Evolutionary conservation across 1,284 basidiomycete genomes (phyloP).

Genomic region (Cerrena zonata): DNA sequence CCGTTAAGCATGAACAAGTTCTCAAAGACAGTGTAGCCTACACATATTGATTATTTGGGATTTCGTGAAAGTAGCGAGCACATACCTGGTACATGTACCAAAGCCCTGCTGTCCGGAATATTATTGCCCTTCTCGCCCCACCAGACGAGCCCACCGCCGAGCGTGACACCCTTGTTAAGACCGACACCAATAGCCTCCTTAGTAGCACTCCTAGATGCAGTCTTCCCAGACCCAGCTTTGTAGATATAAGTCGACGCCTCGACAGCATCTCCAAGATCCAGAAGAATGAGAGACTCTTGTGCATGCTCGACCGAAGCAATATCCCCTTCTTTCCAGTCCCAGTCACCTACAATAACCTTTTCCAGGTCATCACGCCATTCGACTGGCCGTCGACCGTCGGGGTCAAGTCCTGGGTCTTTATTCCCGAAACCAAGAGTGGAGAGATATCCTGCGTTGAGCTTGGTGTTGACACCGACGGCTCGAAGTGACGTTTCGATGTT

Average conservation of each 20-base stretch:
- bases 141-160: conserved; percentile 44
- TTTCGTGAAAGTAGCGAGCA: conserved; percentile 5
- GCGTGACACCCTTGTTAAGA: conserved; percentile 18
- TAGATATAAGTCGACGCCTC: conserved; percentile 21
- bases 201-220: conserved; percentile 23
- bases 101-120: conserved; percentile 44
- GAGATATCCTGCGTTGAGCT: conserved; percentile 23
- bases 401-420: conserved; percentile 27
- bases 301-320: conserved; percentile 39
- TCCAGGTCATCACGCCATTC: conserved; percentile 53
- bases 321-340: conserved; percentile 55
- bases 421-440: conserved; percentile 32
- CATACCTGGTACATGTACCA: conserved; percentile 59
- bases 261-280: conserved; percentile 9
- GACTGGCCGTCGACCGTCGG: conserved; percentile 44
- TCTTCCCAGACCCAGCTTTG: conserved; percentile 27
- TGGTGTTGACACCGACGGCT: conserved; percentile 38
- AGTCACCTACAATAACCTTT: conserved; percentile 56
- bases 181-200: conserved; percentile 4
- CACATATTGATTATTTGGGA: neutral
- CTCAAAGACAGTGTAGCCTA: conserved; percentile 79
- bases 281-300: conserved; percentile 14
- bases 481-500: conserved; percentile 57
- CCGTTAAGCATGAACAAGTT: conserved; percentile 67
- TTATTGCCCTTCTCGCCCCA: conserved; percentile 48